Base-by-base conservation (phyloP, 257 asterid species). In the Marsdenia floribunda region DNA sequence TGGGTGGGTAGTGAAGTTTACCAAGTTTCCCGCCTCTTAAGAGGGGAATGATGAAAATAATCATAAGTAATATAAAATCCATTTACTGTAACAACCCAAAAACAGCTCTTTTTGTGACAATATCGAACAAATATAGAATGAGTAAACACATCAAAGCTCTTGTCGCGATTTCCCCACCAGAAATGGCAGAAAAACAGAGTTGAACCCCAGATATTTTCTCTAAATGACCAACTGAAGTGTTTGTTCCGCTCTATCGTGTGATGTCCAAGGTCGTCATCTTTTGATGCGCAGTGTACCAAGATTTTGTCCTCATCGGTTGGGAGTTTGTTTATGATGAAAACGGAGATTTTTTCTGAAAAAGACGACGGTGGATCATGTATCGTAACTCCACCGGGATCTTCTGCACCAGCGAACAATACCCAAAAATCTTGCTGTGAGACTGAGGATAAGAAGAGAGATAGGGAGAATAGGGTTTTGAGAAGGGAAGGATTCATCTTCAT, bases 111-210 rank as follows among this genome's bases (percentile, higher is more conserved):
- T 1, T 8, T 42, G 1, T 6, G 11, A 42, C 46, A 42, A 8
- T 9, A 42, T 42, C 9, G 8, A 7, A 9, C 46, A 7, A 8
- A 8, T 5, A 42, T 42, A 4, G 46, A 6, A 42, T 42, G 46
- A 7, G 14, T 49, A 49, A 58, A 76, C 9, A 59, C 80, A 58
- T 58, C 80, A 19, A 70, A 70, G 1, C 33, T 13, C 15, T 3
- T 70, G 2, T 76, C 60, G 21, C 44, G 19, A 5, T 33, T 16
- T 1, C 33, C 60, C 80, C 80, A 76, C 64, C 70, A 76, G 18
- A 76, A 47, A 59, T 70, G 80, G 47, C 80, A 76, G 42, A 70
- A 70, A 33, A 44, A 76, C 7, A 76, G 21, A 14, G 80, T 76
- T 4, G 63, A 18, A 0, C 26, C 16, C 6, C 42, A 6, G 0